Base-by-base conservation (phyloP, 331 rosid genomes). In the Rosa hybrid region DNA sequence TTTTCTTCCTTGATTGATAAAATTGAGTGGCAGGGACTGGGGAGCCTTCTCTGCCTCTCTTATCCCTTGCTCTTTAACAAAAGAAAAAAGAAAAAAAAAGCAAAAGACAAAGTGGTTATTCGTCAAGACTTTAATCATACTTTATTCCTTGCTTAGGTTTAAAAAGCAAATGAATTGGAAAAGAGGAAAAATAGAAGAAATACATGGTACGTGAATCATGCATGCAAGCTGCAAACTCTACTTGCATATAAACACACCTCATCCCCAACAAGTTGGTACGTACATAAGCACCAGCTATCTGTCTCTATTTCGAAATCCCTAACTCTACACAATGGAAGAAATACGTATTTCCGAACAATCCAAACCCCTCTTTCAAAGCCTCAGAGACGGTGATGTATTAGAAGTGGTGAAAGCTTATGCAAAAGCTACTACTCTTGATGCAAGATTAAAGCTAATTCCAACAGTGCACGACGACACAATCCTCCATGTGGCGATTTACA, bases 401-500 rank as follows among this genome's bases (percentile, higher is more conserved):
- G 18, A 57, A 57, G 12, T 57, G 27, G n/a, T 57, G 64, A 20
- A 57, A 57, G 64, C 64, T 57, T 57, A n/a, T n/a, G 64, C 7
- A 1, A 12, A 20, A 20, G 64, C 64, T 57, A n/a, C 21, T 57
- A 57, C 64, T 20, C 9, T 8, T 16, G 64, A n/a, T 21, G 64
- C 9, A n/a, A 57, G 25, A n/a, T 57, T 8, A 8, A n/a, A 20
- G 12, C 10, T 57, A 1, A 57, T 57, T 21, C 64, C 4, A 1
- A 77, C 81, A 1, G 60, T 49, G 39, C 17, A 38, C 69, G 2
- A 21, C 8, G 76, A 78, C 45, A 68, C 57, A 11, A 12, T 68
- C 50, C 65, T 78, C 18, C 81, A 68, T 30, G 1, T 53, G 8
- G 59, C 59, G 1, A 68, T 78, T 18, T 53, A 21, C 56, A 78